Conservation (phyloP, 176 grass and related monocot species). For the Tillandsia leiboldiana region DNA sequence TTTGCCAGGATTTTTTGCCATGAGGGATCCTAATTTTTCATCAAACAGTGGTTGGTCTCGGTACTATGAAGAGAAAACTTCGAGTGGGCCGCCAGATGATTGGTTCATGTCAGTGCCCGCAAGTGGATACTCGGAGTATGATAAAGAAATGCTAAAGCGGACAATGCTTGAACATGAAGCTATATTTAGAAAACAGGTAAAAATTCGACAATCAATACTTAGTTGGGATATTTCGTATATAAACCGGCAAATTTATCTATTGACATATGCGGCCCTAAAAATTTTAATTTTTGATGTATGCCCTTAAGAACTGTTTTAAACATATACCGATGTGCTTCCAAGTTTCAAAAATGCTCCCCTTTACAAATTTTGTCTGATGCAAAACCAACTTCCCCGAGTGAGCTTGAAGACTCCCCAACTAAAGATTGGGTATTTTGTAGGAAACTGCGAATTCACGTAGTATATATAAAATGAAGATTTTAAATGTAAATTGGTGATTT, state of each 20-base stretch:
- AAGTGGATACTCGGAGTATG: slow-evolving; percentile 35
- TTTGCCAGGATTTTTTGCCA: not conserved
- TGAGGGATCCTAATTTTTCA: slow-evolving; percentile 34
- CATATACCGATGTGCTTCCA: too few species aligned
- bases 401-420: too few species aligned
- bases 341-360: too few species aligned
- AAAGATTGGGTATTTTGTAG: too few species aligned
- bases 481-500: too few species aligned
- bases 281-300: too few species aligned
- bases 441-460: too few species aligned
- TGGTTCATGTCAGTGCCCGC: slow-evolving; percentile 26
- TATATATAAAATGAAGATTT: too few species aligned
- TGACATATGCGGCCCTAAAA: too few species aligned
- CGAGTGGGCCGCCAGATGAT: slow-evolving; percentile 21
- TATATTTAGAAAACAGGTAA: slow-evolving; percentile 72
- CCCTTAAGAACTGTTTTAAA: too few species aligned
- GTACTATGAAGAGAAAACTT: slow-evolving; percentile 38
- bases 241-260: not conserved
- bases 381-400: too few species aligned
- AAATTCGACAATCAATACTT: slow-evolving; percentile 10
- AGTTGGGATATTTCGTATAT: not conserved
- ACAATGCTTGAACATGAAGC: slow-evolving; percentile 77
- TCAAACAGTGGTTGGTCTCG: slow-evolving; percentile 28
- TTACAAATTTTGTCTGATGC: too few species aligned
- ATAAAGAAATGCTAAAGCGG: slow-evolving; percentile 60